Evolutionary conservation across 345 rosid genomes (phyloP).

Genomic region (Brassica rapa): DNA sequence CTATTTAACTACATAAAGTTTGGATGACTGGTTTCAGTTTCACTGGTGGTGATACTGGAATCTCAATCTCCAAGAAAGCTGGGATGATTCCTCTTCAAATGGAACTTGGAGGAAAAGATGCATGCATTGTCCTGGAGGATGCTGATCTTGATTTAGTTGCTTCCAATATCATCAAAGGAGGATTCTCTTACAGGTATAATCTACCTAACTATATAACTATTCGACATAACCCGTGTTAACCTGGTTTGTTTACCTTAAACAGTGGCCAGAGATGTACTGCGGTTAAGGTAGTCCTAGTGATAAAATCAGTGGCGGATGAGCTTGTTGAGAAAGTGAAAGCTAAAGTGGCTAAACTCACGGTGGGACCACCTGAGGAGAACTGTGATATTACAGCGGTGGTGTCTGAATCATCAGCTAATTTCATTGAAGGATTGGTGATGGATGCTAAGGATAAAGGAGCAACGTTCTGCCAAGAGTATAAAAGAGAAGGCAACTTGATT

Average conservation of each 20-base stretch:
- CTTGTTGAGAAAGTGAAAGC: conserved; percentile 83
- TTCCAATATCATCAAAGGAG: conserved; percentile 93
- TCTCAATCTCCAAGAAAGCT: conserved; percentile 89
- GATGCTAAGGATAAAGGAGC: conserved; percentile 98
- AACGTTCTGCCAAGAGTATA: conserved; percentile 84
- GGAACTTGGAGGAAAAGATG: conserved; percentile 99
- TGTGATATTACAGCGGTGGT: conserved; percentile 95
- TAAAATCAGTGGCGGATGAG: conserved; percentile 80
- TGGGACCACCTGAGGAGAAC: conserved; percentile 85
- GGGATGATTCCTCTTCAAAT: conserved; percentile 98
- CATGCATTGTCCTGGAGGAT: conserved; percentile 94
- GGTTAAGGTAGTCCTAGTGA: conserved; percentile 83
- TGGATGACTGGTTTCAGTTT: conserved; percentile 50
- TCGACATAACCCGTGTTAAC: not conserved
- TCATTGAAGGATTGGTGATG: conserved; percentile 85
- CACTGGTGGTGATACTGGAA: conserved; percentile 96
- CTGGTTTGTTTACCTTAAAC: conserved; percentile 13
- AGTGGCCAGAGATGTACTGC: conserved; percentile 99
- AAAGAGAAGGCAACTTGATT: conserved; percentile 89
- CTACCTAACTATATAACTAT: not conserved
- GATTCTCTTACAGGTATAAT: conserved; percentile 84
- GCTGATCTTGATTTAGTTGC: conserved; percentile 96
- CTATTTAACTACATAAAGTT: not conserved
- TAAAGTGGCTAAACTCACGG: conserved; percentile 68
- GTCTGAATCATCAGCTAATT: conserved; percentile 89